Percentiles rank a stretch among this genome's conserved stretches.
Evolutionary conservation across 805 yeast genomes (phyloP).

Genomic region (Zygosaccharomyces rouxii): DNA sequence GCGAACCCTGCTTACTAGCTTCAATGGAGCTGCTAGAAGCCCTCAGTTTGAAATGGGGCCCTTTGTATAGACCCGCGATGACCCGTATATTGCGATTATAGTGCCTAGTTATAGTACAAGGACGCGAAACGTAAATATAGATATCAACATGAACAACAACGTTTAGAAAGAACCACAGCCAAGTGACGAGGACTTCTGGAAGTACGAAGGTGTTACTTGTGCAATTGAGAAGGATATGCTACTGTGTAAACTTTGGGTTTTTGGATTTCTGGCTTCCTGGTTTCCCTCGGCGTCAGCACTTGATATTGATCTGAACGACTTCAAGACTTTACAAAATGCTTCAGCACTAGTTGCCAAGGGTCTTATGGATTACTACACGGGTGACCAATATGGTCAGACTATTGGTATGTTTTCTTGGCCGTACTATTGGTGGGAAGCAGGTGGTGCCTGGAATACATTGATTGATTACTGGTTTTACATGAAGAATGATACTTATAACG

Average conservation of each 20-base stretch:
- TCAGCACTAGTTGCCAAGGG: conserved; percentile 63
- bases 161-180: background rate
- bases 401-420: conserved; percentile 86
- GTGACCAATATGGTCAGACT: conserved; percentile 63
- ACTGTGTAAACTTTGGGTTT: background rate
- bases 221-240: background rate
- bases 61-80: background rate
- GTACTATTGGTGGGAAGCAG: conserved; percentile 99
- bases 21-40: background rate
- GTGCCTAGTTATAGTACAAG: background rate
- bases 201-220: background rate
- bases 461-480: conserved; percentile 72
- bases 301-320: conserved; percentile 30
- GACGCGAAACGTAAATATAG: conserved; percentile 3
- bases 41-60: background rate
- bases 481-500: conserved; percentile 63
- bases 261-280: conserved; percentile 1
- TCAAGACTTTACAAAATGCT: conserved; percentile 40
- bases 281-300: conserved; percentile 17
- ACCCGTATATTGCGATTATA: conserved; percentile 4
- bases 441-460: conserved; percentile 89
- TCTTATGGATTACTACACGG: conserved; percentile 76
- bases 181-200: background rate
- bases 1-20: no score
- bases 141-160: background rate